A percentile compares a stretch with the other conserved stretches of the same genome.
phyloP scores from a whole-genome alignment of 1,139 yeast species.

The Candida sp. region DNA sequence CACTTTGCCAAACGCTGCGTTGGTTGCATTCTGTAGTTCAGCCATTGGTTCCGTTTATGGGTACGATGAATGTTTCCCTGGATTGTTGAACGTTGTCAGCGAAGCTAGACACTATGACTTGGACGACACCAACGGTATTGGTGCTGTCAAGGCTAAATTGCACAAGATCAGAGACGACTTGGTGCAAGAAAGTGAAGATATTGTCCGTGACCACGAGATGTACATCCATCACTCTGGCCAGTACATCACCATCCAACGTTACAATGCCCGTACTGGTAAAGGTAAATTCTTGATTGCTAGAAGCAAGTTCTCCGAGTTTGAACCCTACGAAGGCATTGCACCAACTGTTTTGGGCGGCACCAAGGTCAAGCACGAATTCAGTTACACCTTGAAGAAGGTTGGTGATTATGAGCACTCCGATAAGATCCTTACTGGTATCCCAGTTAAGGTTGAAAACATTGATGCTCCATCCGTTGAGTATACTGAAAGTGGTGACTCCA shows the following conservation, averaged over 20 bases:
- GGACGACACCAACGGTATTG: slow-evolving; percentile 65
- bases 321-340: slow-evolving; percentile 53
- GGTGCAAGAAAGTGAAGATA: slow-evolving; percentile 68
- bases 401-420: slow-evolving; percentile 54
- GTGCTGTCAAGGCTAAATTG: slow-evolving; percentile 65
- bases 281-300: slow-evolving; percentile 93
- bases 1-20: slow-evolving; percentile 92
- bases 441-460: slow-evolving; percentile 62
- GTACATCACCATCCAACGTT: slow-evolving; percentile 87
- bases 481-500: slow-evolving; percentile 44
- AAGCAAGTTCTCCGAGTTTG: slow-evolving; percentile 63
- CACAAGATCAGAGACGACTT: slow-evolving; percentile 61
- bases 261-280: slow-evolving; percentile 80
- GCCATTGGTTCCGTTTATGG: slow-evolving; percentile 97
- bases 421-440: slow-evolving; percentile 58
- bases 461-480: slow-evolving; percentile 52
- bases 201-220: slow-evolving; percentile 81
- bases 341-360: slow-evolving; percentile 74
- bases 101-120: slow-evolving; percentile 72
- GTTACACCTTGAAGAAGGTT: slow-evolving; percentile 56
- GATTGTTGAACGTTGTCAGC: slow-evolving; percentile 77
- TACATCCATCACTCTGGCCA: slow-evolving; percentile 95
- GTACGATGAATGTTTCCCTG: slow-evolving; percentile 90
- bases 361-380: slow-evolving; percentile 60
- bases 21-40: slow-evolving; percentile 91